phyloP scores from a whole-genome alignment of 352 stramenopile species.

The Chrysophaeum taylorii region DNA sequence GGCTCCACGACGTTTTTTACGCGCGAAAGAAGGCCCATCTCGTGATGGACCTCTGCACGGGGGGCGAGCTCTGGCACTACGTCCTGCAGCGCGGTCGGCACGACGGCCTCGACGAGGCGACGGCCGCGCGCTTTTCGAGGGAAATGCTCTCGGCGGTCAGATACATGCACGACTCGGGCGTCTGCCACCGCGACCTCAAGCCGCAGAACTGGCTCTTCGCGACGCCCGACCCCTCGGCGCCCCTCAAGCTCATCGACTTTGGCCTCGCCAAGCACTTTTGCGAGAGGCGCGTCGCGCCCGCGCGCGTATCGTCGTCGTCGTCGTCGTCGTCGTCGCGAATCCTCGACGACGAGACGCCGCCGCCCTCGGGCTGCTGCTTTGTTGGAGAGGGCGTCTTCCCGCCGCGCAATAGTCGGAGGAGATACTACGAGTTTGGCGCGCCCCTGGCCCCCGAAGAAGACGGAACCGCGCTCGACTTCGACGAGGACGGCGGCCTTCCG shows the following conservation, averaged over 20 bases:
- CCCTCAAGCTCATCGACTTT: constrained; percentile 49
- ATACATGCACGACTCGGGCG: constrained; percentile 47
- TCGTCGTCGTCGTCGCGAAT: no score
- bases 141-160: constrained; percentile 30
- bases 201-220: constrained; percentile 48
- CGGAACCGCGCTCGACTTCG: no score
- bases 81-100: not conserved
- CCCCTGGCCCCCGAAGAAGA: no score
- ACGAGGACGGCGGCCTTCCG: no score
- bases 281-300: not conserved
- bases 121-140: constrained; percentile 2
- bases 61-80: constrained; percentile 37
- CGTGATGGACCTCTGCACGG: constrained; percentile 45
- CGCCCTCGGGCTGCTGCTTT: not conserved
- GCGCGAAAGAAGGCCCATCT: constrained; percentile 24
- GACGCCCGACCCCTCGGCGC: constrained; percentile 19
- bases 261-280: constrained; percentile 45
- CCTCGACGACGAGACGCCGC: no score
- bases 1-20: constrained; percentile 41
- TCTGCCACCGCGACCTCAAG: constrained; percentile 52
- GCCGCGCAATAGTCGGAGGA: no score
- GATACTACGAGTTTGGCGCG: no score
- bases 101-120: constrained; percentile 5
- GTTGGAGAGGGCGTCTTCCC: no score
- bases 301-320: not conserved